Percentiles rank a stretch among this genome's conserved stretches.
These are phyloP conservation scores for Geotrichum restrictum DNA, from an alignment of 1,139 yeast species.

Conservation along the genomic window DNA sequence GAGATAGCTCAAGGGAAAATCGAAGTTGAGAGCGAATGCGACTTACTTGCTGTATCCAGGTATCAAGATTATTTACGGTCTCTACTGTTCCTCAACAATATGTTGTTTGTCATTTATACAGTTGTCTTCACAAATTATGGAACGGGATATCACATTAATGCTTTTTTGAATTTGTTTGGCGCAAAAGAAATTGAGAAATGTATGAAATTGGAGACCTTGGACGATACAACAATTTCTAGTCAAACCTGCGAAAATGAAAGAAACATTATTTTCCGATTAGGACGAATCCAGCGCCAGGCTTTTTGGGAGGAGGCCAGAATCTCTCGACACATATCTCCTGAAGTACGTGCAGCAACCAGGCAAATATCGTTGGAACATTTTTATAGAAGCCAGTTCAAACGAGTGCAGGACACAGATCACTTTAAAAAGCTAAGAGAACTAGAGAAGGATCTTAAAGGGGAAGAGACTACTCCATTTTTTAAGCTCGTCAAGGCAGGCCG, in stretches of 20 bases:
- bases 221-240: no score
- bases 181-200: constrained; percentile 5
- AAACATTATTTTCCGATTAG: constrained; percentile 25
- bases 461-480: constrained; percentile 12
- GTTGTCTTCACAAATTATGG: constrained; percentile 34
- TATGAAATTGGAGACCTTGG: no score
- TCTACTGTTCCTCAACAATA: constrained; percentile 26
- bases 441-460: constrained; percentile 25
- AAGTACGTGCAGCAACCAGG: constrained; percentile 27
- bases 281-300: constrained; percentile 30
- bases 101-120: constrained; percentile 30
- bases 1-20: constrained; percentile 12
- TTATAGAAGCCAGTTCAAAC: constrained; percentile 21
- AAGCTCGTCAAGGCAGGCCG: constrained; percentile 31
- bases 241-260: constrained; percentile 1
- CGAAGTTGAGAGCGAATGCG: constrained; percentile 16
- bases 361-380: constrained; percentile 27
- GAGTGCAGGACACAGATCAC: constrained; percentile 29
- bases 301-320: constrained; percentile 32
- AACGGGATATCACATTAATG: constrained; percentile 33
- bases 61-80: constrained; percentile 24
- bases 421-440: constrained; percentile 31
- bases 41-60: constrained; percentile 13
- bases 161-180: constrained; percentile 28
- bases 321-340: constrained; percentile 14